These are phyloP conservation scores for Saccharomyces kudriavzevii DNA, from an alignment of 805 yeast genomes.

Conservation along the genomic window DNA sequence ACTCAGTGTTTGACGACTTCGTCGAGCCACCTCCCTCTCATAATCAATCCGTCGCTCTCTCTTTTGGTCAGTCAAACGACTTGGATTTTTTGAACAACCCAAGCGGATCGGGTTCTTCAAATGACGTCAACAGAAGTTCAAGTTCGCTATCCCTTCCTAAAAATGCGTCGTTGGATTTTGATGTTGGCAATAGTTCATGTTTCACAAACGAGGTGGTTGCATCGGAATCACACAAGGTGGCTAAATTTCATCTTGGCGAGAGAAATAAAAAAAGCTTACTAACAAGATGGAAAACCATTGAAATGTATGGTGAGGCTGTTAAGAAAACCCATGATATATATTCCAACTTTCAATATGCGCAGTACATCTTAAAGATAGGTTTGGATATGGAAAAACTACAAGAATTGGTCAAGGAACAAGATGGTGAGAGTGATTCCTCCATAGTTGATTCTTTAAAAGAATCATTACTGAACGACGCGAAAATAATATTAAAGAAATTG, in stretches of 20 bases:
- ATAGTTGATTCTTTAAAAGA: constrained; percentile 29
- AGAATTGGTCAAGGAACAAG: background rate
- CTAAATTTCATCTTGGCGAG: constrained; percentile 46
- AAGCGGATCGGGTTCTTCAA: constrained; percentile 5
- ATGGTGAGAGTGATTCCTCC: background rate
- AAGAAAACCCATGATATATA: constrained; percentile 77
- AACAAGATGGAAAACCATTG: constrained; percentile 77
- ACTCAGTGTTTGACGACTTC: background rate
- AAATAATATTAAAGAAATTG: constrained; percentile 53
- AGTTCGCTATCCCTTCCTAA: background rate
- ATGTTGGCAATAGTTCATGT: background rate
- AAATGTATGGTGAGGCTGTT: constrained; percentile 78
- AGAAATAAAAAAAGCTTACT: constrained; percentile 41
- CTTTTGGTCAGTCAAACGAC: background rate
- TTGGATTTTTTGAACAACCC: constrained; percentile 6
- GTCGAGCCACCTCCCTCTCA: background rate
- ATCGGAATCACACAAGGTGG: constrained; percentile 44
- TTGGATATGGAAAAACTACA: constrained; percentile 40
- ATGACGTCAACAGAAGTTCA: constrained; percentile 1
- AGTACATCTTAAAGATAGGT: constrained; percentile 81
- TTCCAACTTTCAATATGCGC: constrained; percentile 81
- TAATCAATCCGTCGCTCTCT: background rate
- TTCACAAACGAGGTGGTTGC: constrained; percentile 35
- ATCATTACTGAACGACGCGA: constrained; percentile 66
- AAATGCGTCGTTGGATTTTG: background rate